These are phyloP conservation scores for Nicotiana paniculata DNA, from an alignment of 257 asterid species.

Conservation along the genomic window DNA sequence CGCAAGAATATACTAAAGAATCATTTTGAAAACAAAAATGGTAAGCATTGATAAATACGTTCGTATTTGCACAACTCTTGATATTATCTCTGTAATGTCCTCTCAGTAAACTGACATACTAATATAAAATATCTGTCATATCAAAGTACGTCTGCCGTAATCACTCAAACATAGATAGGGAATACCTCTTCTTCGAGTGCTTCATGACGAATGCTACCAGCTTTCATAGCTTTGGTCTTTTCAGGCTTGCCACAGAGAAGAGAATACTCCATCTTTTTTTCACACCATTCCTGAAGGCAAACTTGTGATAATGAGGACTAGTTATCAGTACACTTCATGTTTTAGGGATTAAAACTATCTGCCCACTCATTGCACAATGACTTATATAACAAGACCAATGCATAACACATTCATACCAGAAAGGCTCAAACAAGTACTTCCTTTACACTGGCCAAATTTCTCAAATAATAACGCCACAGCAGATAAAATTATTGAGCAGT, in stretches of 20 bases:
- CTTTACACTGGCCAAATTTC: not conserved
- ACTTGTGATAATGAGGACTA: not conserved
- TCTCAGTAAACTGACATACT: not conserved
- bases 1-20: not conserved
- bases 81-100: not conserved
- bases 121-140: not conserved
- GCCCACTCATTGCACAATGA: not conserved
- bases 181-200: conserved; percentile 82
- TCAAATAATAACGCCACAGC: not conserved
- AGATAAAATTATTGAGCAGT: not conserved
- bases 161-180: not conserved
- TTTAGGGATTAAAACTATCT: not conserved
- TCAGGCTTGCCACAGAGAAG: conserved; percentile 49
- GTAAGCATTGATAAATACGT: not conserved
- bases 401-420: not conserved
- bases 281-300: conserved; percentile 84
- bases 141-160: not conserved
- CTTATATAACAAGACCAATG: not conserved
- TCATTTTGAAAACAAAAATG: not conserved
- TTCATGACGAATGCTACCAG: conserved; percentile 73
- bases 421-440: not conserved
- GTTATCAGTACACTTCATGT: not conserved
- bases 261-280: conserved; percentile 65
- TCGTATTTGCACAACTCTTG: not conserved
- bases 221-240: conserved; percentile 71